Evolutionary conservation across 2,329 filamentous ascomycete genomes (phyloP).

Genomic region (Trichoderma semiorbis): DNA sequence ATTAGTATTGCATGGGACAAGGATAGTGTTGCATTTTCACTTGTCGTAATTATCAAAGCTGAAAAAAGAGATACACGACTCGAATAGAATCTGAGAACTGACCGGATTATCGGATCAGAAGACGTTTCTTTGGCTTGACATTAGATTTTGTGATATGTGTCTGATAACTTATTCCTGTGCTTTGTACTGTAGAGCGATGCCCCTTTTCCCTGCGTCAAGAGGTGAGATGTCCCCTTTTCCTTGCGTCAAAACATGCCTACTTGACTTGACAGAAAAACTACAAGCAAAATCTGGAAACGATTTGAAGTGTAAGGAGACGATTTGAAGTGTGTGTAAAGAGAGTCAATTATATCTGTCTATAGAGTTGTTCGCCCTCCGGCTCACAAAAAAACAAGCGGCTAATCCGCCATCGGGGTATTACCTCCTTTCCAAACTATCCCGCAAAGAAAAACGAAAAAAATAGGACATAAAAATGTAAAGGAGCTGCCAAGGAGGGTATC

Average conservation of each 20-base stretch:
- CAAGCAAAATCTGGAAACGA: background rate
- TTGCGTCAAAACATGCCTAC: background rate
- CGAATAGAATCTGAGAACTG: background rate
- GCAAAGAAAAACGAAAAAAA: background rate
- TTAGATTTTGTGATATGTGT: background rate
- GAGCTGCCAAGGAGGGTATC: background rate
- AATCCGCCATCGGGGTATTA: slow-evolving; percentile 7
- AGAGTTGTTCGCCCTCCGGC: background rate
- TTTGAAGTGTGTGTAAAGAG: background rate
- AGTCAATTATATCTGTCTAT: slow-evolving; percentile 4
- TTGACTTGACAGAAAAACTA: background rate
- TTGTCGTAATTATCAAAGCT: background rate
- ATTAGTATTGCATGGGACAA: background rate
- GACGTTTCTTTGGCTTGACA: background rate
- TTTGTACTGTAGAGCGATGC: background rate
- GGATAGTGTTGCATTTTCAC: background rate
- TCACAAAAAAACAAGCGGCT: background rate
- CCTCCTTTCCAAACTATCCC: background rate
- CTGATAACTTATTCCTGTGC: background rate
- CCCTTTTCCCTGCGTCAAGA: background rate
- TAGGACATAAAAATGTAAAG: background rate
- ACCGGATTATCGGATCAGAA: background rate
- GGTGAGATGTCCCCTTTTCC: background rate
- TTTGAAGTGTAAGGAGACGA: background rate
- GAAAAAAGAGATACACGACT: background rate